Conservation (phyloP, 441 rosid species). For the Jatropha multifida region DNA sequence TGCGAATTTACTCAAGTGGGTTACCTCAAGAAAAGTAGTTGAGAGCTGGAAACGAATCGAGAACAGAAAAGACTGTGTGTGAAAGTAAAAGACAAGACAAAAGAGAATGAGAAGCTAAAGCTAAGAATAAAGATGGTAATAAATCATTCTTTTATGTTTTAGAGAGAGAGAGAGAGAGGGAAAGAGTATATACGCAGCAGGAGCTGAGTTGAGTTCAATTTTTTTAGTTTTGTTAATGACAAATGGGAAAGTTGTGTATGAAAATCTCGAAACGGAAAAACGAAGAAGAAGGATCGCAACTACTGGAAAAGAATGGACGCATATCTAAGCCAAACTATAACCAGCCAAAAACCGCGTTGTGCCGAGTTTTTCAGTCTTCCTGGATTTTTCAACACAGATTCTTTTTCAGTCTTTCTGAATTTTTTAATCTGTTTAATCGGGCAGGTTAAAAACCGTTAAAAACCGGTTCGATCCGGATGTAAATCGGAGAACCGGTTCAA, state of each 20-base stretch:
- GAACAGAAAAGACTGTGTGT: background rate
- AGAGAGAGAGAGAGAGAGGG: too few relatives aligned
- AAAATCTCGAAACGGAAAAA: background rate
- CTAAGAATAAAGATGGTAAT: constrained; percentile 9
- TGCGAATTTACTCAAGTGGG: constrained; percentile 3
- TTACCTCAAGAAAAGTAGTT: background rate
- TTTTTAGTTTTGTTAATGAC: background rate
- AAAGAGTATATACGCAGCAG: too few relatives aligned
- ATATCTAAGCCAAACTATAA: background rate
- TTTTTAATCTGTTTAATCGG: too few relatives aligned
- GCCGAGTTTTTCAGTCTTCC: background rate
- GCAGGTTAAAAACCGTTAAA: too few relatives aligned
- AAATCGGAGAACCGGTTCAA: too few relatives aligned
- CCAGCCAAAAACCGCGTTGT: constrained; percentile 3
- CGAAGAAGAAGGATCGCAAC: background rate
- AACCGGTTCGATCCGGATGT: too few relatives aligned
- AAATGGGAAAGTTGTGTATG: constrained; percentile 4
- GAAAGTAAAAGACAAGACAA: background rate
- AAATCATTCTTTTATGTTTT: background rate
- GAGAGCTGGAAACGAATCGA: constrained; percentile 15
- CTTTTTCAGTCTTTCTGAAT: background rate
- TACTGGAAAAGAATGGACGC: background rate
- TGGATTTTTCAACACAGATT: background rate
- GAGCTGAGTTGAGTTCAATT: background rate
- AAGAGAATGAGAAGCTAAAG: background rate